Percentiles rank a stretch among this genome's conserved stretches.
Conservation (phyloP, 306 rosid species). For the Lotus japonicus region DNA sequence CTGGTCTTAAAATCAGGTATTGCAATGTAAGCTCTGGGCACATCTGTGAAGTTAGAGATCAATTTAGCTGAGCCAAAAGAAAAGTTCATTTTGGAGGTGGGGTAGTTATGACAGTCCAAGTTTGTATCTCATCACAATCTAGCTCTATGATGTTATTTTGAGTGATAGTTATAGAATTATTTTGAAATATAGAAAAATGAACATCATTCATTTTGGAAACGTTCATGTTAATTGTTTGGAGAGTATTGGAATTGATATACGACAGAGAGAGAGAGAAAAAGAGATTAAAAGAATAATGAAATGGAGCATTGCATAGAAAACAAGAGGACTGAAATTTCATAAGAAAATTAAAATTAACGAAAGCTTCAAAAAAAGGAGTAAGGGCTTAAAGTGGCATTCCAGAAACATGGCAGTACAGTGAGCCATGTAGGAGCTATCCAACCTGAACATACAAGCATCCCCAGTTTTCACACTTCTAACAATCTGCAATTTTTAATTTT, state of each 20-base stretch:
- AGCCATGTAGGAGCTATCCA: neutral
- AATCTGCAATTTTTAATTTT: neutral
- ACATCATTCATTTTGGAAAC: neutral
- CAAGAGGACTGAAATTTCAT: slow-evolving; percentile 6
- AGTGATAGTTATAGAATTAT: neutral
- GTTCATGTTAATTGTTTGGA: no score
- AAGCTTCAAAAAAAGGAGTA: slow-evolving; percentile 15
- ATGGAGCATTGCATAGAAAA: neutral
- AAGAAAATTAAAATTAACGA: neutral
- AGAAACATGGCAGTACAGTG: slow-evolving; percentile 1
- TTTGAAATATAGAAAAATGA: neutral
- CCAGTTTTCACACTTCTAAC: neutral
- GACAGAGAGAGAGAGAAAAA: no score
- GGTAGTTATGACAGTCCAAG: neutral
- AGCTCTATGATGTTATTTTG: neutral
- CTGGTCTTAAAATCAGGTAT: no score
- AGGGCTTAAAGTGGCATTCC: slow-evolving; percentile 2
- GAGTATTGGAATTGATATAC: no score
- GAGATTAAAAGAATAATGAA: neutral
- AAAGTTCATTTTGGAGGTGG: no score
- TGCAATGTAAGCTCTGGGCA: no score
- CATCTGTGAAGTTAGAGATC: no score
- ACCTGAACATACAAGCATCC: neutral
- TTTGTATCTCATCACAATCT: neutral
- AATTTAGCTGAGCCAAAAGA: no score